Base-by-base conservation (phyloP, 345 rosid species). In the Capsella bursapastoris region DNA sequence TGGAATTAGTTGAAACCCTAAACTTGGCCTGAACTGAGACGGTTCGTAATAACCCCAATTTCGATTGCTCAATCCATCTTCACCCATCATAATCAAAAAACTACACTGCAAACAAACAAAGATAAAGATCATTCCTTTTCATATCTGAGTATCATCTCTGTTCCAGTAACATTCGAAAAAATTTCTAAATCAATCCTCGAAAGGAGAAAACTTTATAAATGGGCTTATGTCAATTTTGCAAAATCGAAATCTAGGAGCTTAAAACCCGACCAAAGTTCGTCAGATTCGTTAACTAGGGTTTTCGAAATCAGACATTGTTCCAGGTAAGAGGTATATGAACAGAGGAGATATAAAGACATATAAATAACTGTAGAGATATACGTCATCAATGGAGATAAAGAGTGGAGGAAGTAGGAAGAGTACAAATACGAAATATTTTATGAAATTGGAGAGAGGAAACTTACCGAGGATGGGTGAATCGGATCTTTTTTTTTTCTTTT, bases 1-100 rank as follows among this genome's bases (percentile, higher is more conserved):
- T 84, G 14, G 91, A 80, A 78, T 93, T 61, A 91, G 89, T 81
- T 93, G 98, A 76, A 93, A 89, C 80, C 89, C 82, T 6, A 88
- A 81, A 71, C 84, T 89, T 4, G 88, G 89, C 1, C 87, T 90
- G 50, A 84, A 90, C 32, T 86, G 92, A 72, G 85, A 85, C 3
- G 88, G 87, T 61, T 90, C 96, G 83, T 89, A 90, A 72, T 84
- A 93, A 47, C 97, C 97, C 96, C 97, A 89, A 68, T 86, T 86
- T n/a, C 88, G 84, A 80, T 89, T 88, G 56, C 47, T 68, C 79
- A 89, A 68, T 1, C 89, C 88, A 80, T 90, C 90, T 74, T 88
- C 93, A 4, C 84, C 87, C 98, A 89, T 89, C 34, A 28, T 70
- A 70, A 76, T 63, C 47, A 70, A 69, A 51, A 51, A 77, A 35